phyloP scores from a whole-genome alignment of 1,284 basidiomycete genomes.

The Cryptococcus maquisensis region DNA sequence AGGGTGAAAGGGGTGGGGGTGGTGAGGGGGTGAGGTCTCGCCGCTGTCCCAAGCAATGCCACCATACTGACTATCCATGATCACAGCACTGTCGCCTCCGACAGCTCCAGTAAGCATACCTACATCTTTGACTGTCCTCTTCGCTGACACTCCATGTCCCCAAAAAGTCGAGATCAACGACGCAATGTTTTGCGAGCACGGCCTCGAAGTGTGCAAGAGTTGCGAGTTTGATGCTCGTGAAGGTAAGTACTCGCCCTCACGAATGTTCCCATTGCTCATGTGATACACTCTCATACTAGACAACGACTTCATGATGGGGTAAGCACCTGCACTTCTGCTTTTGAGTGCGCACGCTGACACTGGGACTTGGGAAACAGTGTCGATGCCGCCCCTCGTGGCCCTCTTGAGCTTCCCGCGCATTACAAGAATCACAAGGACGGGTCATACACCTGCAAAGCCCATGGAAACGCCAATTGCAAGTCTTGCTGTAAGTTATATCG shows the following conservation, averaged over 20 bases:
- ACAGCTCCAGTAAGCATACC: conserved; percentile 23
- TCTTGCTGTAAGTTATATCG: conserved; percentile 44
- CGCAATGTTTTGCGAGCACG: conserved; percentile 50
- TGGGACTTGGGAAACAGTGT: conserved; percentile 28
- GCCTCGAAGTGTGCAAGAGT: conserved; percentile 46
- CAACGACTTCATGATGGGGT: conserved; percentile 49
- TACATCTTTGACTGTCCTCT: neutral
- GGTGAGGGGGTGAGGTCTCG: neutral
- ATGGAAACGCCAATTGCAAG: conserved; percentile 45
- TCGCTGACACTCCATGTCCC: conserved; percentile 5
- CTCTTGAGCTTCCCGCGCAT: conserved; percentile 44
- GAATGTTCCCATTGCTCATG: neutral
- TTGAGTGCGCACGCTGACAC: neutral
- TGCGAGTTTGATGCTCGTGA: conserved; percentile 46
- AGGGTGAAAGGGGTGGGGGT: neutral
- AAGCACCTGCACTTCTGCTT: conserved; percentile 5
- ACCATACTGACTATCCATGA: neutral
- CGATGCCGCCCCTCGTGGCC: conserved; percentile 40
- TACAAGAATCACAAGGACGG: conserved; percentile 46
- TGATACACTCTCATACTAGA: conserved; percentile 19
- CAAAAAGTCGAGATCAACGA: conserved; percentile 49
- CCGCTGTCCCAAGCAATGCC: no score
- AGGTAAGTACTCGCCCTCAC: conserved; percentile 25
- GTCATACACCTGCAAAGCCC: conserved; percentile 47
- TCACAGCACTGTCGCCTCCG: conserved; percentile 13